Percentiles rank a stretch among this genome's conserved stretches.
These are phyloP conservation scores for Tulasnella sp. DNA, from an alignment of 768 basidiomycete species.

Conservation along the genomic window DNA sequence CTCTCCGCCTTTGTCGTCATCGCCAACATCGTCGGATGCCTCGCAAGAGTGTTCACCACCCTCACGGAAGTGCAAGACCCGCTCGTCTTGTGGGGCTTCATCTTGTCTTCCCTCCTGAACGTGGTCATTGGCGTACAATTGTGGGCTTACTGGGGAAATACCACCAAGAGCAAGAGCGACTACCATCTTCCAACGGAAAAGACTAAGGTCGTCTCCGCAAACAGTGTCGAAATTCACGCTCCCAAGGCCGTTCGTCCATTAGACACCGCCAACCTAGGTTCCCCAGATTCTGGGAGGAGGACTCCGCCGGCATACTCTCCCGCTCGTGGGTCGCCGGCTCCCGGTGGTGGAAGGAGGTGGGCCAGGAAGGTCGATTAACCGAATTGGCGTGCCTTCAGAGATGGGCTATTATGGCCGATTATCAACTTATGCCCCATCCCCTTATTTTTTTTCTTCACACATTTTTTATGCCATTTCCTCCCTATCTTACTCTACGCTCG, in stretches of 20 bases:
- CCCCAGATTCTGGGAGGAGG: conserved; percentile 38
- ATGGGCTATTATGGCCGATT: background rate
- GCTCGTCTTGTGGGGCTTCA: conserved; percentile 79
- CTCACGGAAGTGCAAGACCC: conserved; percentile 80
- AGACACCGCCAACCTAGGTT: conserved; percentile 44
- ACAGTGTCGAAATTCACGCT: background rate
- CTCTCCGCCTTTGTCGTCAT: conserved; percentile 90
- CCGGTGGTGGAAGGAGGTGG: conserved; percentile 60
- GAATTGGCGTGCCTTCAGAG: background rate
- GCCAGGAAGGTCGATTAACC: conserved; percentile 59
- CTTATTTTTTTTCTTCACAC: background rate
- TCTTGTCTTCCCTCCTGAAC: conserved; percentile 77
- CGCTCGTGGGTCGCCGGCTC: conserved; percentile 38
- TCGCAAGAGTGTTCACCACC: conserved; percentile 91
- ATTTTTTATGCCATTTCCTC: background rate
- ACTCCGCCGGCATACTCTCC: conserved; percentile 36
- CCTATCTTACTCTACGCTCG: background rate
- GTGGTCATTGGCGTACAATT: conserved; percentile 78
- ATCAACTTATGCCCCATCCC: background rate
- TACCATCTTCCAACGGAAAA: conserved; percentile 30
- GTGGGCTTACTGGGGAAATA: conserved; percentile 75
- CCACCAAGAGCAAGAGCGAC: conserved; percentile 37
- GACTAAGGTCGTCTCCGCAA: background rate
- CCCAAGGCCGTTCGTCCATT: conserved; percentile 34
- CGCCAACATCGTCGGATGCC: conserved; percentile 80